These are phyloP conservation scores for Trichoderma afroharzianum DNA, from an alignment of 2,329 filamentous ascomycete species.

Conservation along the genomic window DNA sequence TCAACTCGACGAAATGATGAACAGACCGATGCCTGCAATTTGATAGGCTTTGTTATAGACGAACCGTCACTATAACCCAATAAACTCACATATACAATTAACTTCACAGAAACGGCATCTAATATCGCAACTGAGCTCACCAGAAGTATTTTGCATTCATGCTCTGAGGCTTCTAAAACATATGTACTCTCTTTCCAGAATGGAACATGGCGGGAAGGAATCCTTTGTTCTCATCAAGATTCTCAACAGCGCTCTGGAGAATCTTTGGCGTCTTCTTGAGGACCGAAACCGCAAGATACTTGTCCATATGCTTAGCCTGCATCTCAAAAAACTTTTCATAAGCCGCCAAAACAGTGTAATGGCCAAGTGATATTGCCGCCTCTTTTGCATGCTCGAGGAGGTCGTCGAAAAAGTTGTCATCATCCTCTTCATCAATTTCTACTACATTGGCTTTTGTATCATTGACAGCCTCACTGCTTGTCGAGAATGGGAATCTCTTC, in stretches of 20 bases:
- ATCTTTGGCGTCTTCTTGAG: constrained; percentile 8
- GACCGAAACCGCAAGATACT: neutral
- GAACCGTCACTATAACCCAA: neutral
- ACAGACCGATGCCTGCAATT: neutral
- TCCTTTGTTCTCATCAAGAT: neutral
- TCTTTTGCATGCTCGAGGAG: neutral
- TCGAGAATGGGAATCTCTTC: neutral
- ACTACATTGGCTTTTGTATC: neutral
- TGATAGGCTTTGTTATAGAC: neutral
- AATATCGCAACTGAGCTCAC: neutral
- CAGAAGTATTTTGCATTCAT: neutral
- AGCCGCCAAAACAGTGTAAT: neutral
- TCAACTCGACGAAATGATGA: neutral
- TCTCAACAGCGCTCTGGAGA: constrained; percentile 1
- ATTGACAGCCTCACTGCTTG: neutral
- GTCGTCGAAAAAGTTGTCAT: neutral
- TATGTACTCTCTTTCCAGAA: neutral
- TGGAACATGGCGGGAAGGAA: constrained; percentile 10
- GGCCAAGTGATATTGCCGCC: neutral
- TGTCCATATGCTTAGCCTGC: neutral
- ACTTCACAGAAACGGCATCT: neutral
- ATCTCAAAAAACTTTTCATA: neutral
- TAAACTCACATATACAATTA: neutral
- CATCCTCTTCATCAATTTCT: neutral
- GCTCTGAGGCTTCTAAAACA: neutral